Evolutionary conservation across 306 rosid genomes (phyloP), one percentile per base, ranked within the genome.

Genomic region (Vigna unguiculata): DNA sequence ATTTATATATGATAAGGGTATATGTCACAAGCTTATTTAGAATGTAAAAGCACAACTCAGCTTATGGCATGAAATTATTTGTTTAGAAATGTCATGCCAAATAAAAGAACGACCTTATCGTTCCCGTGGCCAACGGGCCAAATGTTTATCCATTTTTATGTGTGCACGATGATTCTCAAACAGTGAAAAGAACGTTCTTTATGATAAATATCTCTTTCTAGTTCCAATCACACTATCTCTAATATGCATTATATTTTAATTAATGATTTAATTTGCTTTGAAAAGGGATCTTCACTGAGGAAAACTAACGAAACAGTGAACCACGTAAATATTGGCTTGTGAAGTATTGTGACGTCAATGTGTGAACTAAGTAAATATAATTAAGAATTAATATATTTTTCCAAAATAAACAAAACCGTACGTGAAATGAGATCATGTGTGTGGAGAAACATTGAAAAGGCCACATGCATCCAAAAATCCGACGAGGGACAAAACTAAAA

Each of bases 71-170:
- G 54, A 69, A 67, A 60, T 24, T 17, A 49, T 68, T 53, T n/a
- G 64, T 76, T 75, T 7, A 57, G 61, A 57, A 60, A 65, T 65
- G 55, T n/a, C 30, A 40, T 41, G 78, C 28, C 51, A 53, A 28
- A 36, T 51, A 67, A 59, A 61, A 49, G 54, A 30, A 73, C 49
- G 62, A 77, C 58, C 70, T 45, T 81, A 81, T 77, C 85, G 66
- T 57, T 14, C 38, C 4, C 7, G 19, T 59, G 47, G 47, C 53
- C 68, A 60, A 45, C 12, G 24, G 13, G 19, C 58, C 49, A 38
- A 51, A 47, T n/a, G 49, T 58, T 30, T 82, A 79, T 66, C 86
- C 77, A 61, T 9, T 76, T 65, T 21, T 41, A 46, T 65, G 43
- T 36, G 16, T 74, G 46, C 14, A 57, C 4, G 63, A 63, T 43